Evolutionary conservation across 2,329 filamentous ascomycete genomes (phyloP), one percentile per base, ranked within the genome.

Genomic region (Coniella lustricola): DNA sequence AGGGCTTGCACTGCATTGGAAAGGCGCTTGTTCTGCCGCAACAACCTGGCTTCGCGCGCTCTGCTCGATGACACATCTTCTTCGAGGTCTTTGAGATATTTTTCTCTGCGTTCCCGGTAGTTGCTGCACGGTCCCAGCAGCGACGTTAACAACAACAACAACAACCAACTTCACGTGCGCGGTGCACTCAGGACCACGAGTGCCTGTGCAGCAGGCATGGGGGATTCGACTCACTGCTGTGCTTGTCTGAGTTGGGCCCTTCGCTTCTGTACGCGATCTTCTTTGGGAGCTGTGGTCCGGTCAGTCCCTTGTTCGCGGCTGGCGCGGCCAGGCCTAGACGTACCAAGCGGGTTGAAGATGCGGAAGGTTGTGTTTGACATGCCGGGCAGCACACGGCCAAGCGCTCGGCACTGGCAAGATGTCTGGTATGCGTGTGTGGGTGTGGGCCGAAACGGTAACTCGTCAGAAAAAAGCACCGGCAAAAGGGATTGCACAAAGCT

Each of bases 51-150:
- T 22, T 64, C 60, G n/a, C 43, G 54, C 4, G 49, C 37, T 18
- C 54, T 52, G 3, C 49, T 38, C 18, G 46, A 46, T 9, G 50
- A 52, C 7, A 64, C 39, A 32, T 62, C 61, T 3, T 20, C 46
- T 46, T 64, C 62, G 1, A 64, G 55, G 1, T 53, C 54, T 35
- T 58, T 61, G 7, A 57, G 54, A 48, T 64, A 64, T 18, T 49
- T 52, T 39, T 60, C 58, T 31, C 60, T 64, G 14, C 62, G 61
- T 1, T 61, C 57, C 10, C 62, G 60, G 42, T 64, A 64, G 4
- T 56, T 56, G 34, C 61, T 64, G 36, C 1, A 13, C n/a, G 21
- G 18, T 7, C 10, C 18, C 2, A 16, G 18, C 9, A 18, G 7
- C 4, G 16, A 8, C 12, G 13, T 3, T 38, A 17, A 22, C 13